These are phyloP conservation scores for Solanum chacoense DNA, from an alignment of 305 asterid genomes.

Conservation along the genomic window DNA sequence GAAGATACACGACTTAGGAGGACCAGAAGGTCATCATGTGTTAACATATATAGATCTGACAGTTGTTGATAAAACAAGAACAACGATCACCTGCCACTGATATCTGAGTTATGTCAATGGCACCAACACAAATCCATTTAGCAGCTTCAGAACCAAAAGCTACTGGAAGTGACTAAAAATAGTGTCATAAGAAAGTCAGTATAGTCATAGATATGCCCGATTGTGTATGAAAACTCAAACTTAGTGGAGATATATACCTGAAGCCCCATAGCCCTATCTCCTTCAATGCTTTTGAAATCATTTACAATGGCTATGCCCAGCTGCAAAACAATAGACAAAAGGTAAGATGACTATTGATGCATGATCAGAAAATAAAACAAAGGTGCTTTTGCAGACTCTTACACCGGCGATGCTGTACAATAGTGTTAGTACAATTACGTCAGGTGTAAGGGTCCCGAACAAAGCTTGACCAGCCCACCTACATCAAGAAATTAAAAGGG, in stretches of 20 bases:
- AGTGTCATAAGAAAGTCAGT: not conserved
- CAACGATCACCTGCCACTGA: conserved; percentile 71
- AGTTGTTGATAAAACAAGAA: not conserved
- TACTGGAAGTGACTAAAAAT: conserved; percentile 82
- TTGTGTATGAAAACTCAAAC: not conserved
- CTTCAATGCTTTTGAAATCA: conserved; percentile 96
- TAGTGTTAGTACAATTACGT: conserved; percentile 71
- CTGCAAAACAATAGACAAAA: conserved; percentile 23
- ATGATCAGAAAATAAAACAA: not conserved
- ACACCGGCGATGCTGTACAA: conserved; percentile 93
- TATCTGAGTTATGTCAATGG: conserved; percentile 89
- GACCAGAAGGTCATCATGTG: not conserved
- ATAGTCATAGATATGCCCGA: not conserved
- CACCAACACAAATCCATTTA: conserved; percentile 97
- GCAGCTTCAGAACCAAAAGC: conserved; percentile 94
- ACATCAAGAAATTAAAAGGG: conserved; percentile 8
- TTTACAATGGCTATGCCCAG: conserved; percentile 95
- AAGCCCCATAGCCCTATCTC: conserved; percentile 86
- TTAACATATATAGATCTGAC: not conserved
- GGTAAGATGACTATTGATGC: not conserved
- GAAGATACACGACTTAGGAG: not conserved
- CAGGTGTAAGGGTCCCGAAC: conserved; percentile 88
- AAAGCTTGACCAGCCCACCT: conserved; percentile 99
- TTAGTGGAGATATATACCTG: conserved; percentile 40
- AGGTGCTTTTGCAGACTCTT: conserved; percentile 12